These are phyloP conservation scores for Sequoiadendron giganteum DNA, from an alignment of 75 land plant species.

Conservation along the genomic window DNA sequence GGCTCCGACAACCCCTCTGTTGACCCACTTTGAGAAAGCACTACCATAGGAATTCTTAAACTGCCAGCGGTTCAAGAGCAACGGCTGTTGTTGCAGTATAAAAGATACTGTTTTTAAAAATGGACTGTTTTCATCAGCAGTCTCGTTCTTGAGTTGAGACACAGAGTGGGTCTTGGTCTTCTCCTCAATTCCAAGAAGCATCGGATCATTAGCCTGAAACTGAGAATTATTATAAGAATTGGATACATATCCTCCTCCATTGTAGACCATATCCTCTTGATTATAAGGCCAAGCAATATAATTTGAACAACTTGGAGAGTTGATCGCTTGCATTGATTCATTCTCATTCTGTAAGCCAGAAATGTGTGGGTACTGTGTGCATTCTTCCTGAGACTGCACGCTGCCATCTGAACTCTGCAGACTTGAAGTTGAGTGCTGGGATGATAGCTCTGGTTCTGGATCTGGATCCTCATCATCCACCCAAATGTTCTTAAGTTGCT, in stretches of 20 bases:
- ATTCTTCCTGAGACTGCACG: background rate
- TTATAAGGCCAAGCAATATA: background rate
- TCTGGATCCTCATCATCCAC: slow-evolving; percentile 17
- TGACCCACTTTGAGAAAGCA: slow-evolving; percentile 50
- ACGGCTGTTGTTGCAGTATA: background rate
- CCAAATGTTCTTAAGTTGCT: slow-evolving; percentile 51
- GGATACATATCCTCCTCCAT: background rate
- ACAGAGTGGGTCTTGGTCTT: background rate
- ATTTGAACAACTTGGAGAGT: background rate
- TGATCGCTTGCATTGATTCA: background rate
- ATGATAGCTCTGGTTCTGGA: slow-evolving; percentile 34
- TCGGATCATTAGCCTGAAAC: background rate
- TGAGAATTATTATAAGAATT: background rate
- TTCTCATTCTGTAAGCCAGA: background rate
- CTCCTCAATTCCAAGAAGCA: background rate
- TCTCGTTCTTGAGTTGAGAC: background rate
- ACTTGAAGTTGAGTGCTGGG: slow-evolving; percentile 73
- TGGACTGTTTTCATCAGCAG: background rate
- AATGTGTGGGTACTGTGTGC: background rate
- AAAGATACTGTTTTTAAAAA: background rate
- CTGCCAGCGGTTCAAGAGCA: background rate
- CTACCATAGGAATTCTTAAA: background rate
- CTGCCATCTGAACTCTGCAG: slow-evolving; percentile 18
- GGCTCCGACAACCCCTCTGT: slow-evolving; percentile 15
- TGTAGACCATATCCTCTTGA: background rate